These are phyloP conservation scores for Gloeopeniophorella convolvens DNA, from an alignment of 768 basidiomycete genomes.

Conservation along the genomic window DNA sequence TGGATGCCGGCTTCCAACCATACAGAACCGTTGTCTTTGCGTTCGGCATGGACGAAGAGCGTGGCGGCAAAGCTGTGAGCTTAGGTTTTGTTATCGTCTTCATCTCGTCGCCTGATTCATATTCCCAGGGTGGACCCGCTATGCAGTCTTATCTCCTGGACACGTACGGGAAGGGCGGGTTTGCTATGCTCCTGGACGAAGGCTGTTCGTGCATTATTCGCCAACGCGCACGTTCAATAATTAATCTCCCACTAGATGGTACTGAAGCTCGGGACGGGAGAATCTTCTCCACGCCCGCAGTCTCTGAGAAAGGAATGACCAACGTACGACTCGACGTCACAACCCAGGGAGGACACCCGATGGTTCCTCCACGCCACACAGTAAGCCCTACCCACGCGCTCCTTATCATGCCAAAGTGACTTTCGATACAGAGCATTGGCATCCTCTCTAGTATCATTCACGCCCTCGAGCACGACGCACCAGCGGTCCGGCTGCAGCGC, in stretches of 20 bases:
- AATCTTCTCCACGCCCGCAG: constrained; percentile 22
- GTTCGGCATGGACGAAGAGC: constrained; percentile 25
- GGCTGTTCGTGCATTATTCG: too few species aligned
- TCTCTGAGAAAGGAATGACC: constrained; percentile 29
- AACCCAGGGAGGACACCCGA: constrained; percentile 36
- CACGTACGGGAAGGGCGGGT: constrained; percentile 33
- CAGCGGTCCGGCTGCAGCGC: too few species aligned
- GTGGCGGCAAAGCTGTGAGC: constrained; percentile 11
- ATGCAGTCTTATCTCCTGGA: constrained; percentile 28
- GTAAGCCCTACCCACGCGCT: too few species aligned
- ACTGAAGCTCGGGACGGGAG: constrained; percentile 15
- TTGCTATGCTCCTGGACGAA: constrained; percentile 43
- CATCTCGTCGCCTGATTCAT: too few species aligned
- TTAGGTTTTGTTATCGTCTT: background rate
- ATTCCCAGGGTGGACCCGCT: constrained; percentile 28
- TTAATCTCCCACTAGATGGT: too few species aligned
- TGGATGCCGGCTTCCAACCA: constrained; percentile 56
- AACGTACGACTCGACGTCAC: constrained; percentile 27
- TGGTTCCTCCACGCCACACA: constrained; percentile 38
- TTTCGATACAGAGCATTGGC: constrained; percentile 30
- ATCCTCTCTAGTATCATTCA: constrained; percentile 31
- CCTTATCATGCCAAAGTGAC: too few species aligned
- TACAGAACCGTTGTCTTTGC: constrained; percentile 44
- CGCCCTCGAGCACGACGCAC: constrained; percentile 32
- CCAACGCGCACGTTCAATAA: too few species aligned